Base-by-base conservation (phyloP, 495 filamentous ascomycete species). In the Trichoderma asperelloides region DNA sequence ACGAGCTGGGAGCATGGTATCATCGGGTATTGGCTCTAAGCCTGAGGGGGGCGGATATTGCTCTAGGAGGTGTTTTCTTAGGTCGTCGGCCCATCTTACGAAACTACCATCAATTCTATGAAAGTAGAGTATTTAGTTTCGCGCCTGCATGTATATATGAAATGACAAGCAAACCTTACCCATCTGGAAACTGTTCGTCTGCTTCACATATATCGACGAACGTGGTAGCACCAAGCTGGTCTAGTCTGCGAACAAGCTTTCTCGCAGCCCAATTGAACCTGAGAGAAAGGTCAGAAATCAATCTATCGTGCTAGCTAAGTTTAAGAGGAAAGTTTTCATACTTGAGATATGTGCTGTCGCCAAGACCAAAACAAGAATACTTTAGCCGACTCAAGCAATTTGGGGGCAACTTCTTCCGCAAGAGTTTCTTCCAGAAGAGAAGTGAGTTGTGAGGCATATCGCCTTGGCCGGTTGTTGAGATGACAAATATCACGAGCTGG, bases 381-480 rank as follows among this genome's bases (percentile, higher is more conserved):
- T 80, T 79, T 23, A 96, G 79, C 27, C 80, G 79, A 21, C 76
- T 71, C 55, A 99, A 80, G 71, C 85, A 93, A 65, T 84, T 87
- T 25, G 85, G 78, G 37, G 87, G 87, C 39, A 99, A 85, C 70
- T 87, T 90, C 73, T 89, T 90, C 55, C 90, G 81, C 28, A 95
- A 81, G 62, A 99, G 82, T 55, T 85, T 88, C 72, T 85, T 92
- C 95, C 95, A 99, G 71, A 98, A 94, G 16, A 77, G 78, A 45
- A 85, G 80, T 12, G 87, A 85, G 80, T 97, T 97, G 18, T 80
- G 81, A 2, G 96, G 94, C 68, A 99, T 76, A 68, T 98, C 93
- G 9, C 95, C 95, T 77, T 99, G 96, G 7, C 95, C 95, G 2
- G 95, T 97, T 0, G 96, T 98, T 0, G 94, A 96, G 13, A 93